A percentile compares a stretch with the other conserved stretches of the same genome.
These are phyloP conservation scores for Amoebophrya sp. DNA, from an alignment of 169 alveolate genomes.

Conservation along the genomic window DNA sequence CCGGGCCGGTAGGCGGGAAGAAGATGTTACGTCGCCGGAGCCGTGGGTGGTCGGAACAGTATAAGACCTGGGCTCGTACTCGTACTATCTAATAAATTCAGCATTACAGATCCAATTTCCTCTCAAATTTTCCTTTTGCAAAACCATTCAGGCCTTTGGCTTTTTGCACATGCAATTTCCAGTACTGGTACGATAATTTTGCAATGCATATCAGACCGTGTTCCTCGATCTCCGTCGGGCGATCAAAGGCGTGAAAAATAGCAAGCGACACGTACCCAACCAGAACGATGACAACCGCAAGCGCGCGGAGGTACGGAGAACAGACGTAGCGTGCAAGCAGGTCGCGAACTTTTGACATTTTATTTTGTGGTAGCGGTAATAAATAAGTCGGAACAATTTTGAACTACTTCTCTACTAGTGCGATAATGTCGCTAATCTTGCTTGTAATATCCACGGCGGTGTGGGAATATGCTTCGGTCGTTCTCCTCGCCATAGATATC, in stretches of 20 bases:
- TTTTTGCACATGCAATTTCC: background rate
- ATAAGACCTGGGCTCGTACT: background rate
- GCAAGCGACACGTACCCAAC: background rate
- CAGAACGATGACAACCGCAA: background rate
- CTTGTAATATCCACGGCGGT: too few species aligned
- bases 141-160: background rate
- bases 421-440: too few species aligned
- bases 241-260: background rate
- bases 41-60: too few species aligned
- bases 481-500: too few species aligned
- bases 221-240: conserved; percentile 7
- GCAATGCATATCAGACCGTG: background rate
- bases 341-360: too few species aligned
- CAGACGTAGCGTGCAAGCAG: background rate
- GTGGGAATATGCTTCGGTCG: too few species aligned
- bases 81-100: background rate
- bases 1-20: too few species aligned
- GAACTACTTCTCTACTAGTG: too few species aligned
- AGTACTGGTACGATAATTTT: background rate
- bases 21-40: too few species aligned
- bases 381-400: too few species aligned
- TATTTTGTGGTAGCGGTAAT: too few species aligned
- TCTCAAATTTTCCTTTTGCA: background rate
- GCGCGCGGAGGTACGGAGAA: background rate
- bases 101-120: background rate